Percentiles rank a stretch among this genome's conserved stretches.
Conservation (phyloP, 2,329 filamentous ascomycete genomes). For the Arthrobotrys iridis region DNA sequence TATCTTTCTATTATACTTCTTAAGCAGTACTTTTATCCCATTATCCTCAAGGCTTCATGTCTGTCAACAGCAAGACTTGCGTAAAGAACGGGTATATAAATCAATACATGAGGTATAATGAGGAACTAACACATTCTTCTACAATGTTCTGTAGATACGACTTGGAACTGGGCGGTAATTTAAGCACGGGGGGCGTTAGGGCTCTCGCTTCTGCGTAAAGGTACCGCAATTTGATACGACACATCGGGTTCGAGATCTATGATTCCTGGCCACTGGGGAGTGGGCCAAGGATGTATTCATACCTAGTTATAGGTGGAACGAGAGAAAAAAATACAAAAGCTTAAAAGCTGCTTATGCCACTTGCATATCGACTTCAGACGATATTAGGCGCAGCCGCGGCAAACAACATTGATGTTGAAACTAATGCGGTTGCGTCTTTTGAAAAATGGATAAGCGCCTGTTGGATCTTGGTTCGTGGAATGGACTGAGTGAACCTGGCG, state of each 20-base stretch:
- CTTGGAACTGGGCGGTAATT: neutral
- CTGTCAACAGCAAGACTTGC: neutral
- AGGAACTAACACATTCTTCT: neutral
- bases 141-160: neutral
- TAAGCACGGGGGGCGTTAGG: neutral
- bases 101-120: neutral
- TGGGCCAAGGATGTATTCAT: neutral
- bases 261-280: neutral
- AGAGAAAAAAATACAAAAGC: too few relatives aligned
- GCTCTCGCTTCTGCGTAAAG: neutral
- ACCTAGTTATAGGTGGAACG: neutral
- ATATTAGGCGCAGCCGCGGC: neutral
- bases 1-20: too few relatives aligned
- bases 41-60: too few relatives aligned
- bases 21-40: too few relatives aligned
- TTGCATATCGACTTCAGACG: neutral
- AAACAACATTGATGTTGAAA: neutral
- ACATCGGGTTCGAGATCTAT: neutral
- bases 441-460: too few relatives aligned
- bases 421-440: neutral
- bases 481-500: neutral
- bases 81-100: neutral
- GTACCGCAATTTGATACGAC: neutral
- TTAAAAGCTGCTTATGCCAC: neutral
- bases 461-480: neutral